A percentile compares a stretch with the other conserved stretches of the same genome.
phyloP scores from a whole-genome alignment of 2,329 filamentous ascomycete genomes.

The Huntiella omanensis region DNA sequence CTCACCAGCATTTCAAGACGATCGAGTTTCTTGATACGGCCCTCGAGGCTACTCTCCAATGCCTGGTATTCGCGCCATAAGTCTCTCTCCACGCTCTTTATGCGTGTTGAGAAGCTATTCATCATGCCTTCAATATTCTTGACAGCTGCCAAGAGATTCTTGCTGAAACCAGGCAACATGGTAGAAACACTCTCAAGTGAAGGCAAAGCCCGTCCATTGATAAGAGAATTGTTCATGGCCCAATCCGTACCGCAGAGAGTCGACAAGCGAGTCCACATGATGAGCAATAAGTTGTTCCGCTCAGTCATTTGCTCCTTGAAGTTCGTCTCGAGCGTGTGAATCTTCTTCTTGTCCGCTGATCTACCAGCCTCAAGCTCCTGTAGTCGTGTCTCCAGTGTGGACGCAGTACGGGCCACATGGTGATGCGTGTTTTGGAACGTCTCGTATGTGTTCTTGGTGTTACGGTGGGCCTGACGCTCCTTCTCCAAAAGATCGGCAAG shows the following conservation, averaged over 20 bases:
- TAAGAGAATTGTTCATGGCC: slow-evolving; percentile 72
- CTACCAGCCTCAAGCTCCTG: slow-evolving; percentile 69
- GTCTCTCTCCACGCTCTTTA: slow-evolving; percentile 73
- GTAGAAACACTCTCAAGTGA: slow-evolving; percentile 71
- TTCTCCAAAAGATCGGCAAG: slow-evolving; percentile 79
- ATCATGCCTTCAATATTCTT: slow-evolving; percentile 74
- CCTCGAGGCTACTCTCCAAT: slow-evolving; percentile 63
- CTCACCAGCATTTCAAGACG: slow-evolving; percentile 64
- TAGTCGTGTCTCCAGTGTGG: slow-evolving; percentile 68
- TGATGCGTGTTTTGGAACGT: slow-evolving; percentile 74
- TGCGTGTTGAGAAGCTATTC: slow-evolving; percentile 56
- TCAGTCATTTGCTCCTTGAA: slow-evolving; percentile 78
- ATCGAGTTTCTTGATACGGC: slow-evolving; percentile 69
- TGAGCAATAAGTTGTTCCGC: slow-evolving; percentile 70
- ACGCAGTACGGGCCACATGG: slow-evolving; percentile 69
- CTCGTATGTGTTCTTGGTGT: slow-evolving; percentile 76
- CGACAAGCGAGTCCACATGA: slow-evolving; percentile 79
- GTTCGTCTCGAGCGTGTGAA: slow-evolving; percentile 56
- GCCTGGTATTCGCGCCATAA: slow-evolving; percentile 81
- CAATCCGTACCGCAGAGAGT: slow-evolving; percentile 78
- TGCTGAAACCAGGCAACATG: slow-evolving; percentile 72
- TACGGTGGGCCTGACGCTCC: slow-evolving; percentile 66
- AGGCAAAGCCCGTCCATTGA: slow-evolving; percentile 68
- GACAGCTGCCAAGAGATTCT: slow-evolving; percentile 71
- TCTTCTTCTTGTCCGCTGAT: slow-evolving; percentile 57